Evolutionary conservation across 768 basidiomycete genomes (phyloP).

Genomic region (Leccinum disarticulatum): DNA sequence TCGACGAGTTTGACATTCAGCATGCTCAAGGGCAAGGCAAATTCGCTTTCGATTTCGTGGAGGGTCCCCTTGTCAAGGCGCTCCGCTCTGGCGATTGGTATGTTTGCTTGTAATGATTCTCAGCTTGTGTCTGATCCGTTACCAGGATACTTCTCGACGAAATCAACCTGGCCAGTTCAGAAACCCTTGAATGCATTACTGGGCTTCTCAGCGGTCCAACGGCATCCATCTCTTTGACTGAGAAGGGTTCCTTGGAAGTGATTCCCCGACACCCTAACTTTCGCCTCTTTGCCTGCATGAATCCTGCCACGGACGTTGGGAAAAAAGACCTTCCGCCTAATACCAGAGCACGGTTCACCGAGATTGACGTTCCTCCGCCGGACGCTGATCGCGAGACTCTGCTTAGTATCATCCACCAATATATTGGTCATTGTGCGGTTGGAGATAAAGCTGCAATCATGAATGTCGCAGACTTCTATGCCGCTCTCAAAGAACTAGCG

Average conservation of each 20-base stretch:
- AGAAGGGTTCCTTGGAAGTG: slow-evolving; percentile 87
- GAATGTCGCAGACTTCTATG: slow-evolving; percentile 91
- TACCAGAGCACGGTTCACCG: slow-evolving; percentile 90
- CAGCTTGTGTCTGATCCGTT: slow-evolving; percentile 1
- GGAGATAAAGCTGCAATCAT: slow-evolving; percentile 86
- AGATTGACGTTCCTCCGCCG: slow-evolving; percentile 92
- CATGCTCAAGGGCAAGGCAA: slow-evolving; percentile 87
- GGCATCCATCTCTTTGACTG: slow-evolving; percentile 89
- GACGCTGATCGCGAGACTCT: slow-evolving; percentile 91
- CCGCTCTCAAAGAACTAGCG: slow-evolving; percentile 72
- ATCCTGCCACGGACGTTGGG: slow-evolving; percentile 97
- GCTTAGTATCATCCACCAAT: slow-evolving; percentile 81
- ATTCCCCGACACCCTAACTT: slow-evolving; percentile 93
- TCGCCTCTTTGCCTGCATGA: slow-evolving; percentile 98
- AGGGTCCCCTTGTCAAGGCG: slow-evolving; percentile 93
- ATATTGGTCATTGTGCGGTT: slow-evolving; percentile 80
- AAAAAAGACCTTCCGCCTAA: slow-evolving; percentile 95
- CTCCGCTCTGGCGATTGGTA: slow-evolving; percentile 89
- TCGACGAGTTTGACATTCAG: slow-evolving; percentile 83
- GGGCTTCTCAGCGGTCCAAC: slow-evolving; percentile 82
- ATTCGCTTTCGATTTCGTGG: slow-evolving; percentile 92
- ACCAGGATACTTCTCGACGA: slow-evolving; percentile 92
- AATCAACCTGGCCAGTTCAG: slow-evolving; percentile 90
- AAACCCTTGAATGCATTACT: slow-evolving; percentile 91
- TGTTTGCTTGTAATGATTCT: slow-evolving; percentile 27